phyloP scores from a whole-genome alignment of 805 yeast genomes.

The Candida maris region DNA sequence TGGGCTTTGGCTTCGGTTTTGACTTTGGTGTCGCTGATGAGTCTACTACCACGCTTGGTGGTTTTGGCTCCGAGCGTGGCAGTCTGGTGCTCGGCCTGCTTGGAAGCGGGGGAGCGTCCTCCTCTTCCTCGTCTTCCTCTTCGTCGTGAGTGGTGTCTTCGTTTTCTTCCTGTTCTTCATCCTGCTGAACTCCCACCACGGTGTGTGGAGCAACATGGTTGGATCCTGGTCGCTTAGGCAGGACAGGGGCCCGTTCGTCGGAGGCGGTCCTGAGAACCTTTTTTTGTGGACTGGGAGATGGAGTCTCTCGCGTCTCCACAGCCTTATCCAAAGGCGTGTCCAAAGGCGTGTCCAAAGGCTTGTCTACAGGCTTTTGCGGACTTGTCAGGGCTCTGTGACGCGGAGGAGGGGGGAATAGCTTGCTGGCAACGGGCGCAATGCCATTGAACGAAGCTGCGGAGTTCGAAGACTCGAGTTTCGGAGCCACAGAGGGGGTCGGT shows the following conservation, averaged over 20 bases:
- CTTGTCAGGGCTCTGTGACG: conserved; percentile 13
- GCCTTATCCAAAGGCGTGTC: neutral
- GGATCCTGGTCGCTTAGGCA: conserved; percentile 9
- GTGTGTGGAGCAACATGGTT: no score
- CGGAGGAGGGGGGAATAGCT: conserved; percentile 20
- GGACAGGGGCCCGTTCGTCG: conserved; percentile 4
- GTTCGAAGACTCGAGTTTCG: neutral
- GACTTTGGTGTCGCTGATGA: neutral
- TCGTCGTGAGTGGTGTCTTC: neutral
- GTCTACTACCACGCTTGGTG: neutral
- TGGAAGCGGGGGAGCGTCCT: conserved; percentile 7
- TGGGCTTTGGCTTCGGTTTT: conserved; percentile 15
- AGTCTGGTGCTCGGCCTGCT: conserved; percentile 1
- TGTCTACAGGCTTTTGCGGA: neutral
- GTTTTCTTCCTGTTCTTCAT: conserved; percentile 1
- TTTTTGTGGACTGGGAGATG: no score
- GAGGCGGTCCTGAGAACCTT: no score
- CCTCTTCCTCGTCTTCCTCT: conserved; percentile 4
- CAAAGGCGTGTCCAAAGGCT: neutral
- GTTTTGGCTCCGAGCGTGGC: neutral
- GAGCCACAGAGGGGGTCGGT: conserved; percentile 1
- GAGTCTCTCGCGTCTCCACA: neutral
- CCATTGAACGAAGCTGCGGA: neutral
- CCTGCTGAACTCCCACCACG: no score
- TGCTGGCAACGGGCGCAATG: neutral